Percentiles rank a stretch among this genome's conserved stretches.
Conservation (phyloP, 805 yeast genomes). For the Isabelozyma heimii region DNA sequence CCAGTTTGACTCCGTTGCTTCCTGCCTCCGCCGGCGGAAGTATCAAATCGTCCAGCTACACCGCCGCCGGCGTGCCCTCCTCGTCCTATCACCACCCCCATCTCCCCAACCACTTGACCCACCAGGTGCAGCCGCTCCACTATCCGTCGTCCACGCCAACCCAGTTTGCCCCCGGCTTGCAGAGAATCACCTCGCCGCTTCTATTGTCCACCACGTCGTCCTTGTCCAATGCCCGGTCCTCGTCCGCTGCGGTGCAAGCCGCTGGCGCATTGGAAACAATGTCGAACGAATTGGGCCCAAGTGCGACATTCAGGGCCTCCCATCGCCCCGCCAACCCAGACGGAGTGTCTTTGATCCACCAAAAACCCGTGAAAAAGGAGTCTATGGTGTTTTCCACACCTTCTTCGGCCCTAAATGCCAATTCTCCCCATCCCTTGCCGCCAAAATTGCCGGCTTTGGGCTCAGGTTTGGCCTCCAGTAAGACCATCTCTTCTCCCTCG, state of each 20-base stretch:
- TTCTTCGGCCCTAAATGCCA: constrained; percentile 30
- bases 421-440: constrained; percentile 10
- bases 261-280: constrained; percentile 45
- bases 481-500: constrained; percentile 38
- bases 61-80: constrained; percentile 3
- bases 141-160: constrained; percentile 70
- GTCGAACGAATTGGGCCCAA: constrained; percentile 43
- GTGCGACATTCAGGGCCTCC: constrained; percentile 36
- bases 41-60: background rate
- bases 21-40: constrained; percentile 17
- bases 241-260: constrained; percentile 28
- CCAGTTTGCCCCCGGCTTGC: constrained; percentile 64
- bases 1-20: constrained; percentile 23
- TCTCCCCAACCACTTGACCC: constrained; percentile 18
- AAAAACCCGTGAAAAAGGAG: constrained; percentile 11
- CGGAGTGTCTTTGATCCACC: constrained; percentile 36
- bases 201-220: constrained; percentile 51
- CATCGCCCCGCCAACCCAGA: constrained; percentile 5
- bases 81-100: constrained; percentile 12
- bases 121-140: constrained; percentile 53
- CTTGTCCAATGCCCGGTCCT: constrained; percentile 36
- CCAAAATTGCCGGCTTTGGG: constrained; percentile 35
- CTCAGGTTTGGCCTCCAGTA: constrained; percentile 4
- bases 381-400: constrained; percentile 28
- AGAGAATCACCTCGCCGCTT: constrained; percentile 63